Base-by-base conservation (phyloP, 805 yeast genomes). In the Brettanomyces bruxellensis region DNA sequence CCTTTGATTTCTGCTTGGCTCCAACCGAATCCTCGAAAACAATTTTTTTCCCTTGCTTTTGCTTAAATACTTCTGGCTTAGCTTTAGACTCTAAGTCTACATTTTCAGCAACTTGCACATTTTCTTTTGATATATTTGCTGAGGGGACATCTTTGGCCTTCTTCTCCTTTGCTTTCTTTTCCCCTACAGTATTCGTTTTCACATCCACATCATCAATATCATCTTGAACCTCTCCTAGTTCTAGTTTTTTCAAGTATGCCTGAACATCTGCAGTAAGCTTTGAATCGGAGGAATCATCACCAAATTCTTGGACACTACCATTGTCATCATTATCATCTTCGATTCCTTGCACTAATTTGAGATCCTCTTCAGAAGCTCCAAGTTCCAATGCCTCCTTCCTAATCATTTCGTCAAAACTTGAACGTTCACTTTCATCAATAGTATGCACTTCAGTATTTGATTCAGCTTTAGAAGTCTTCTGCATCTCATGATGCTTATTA, bases 341-440 rank as follows among this genome's bases (percentile, higher is more conserved):
- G 3, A 83, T 54, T 13, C 73, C 84, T 34, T 73, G 72, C 11
- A 90, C 54, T 44, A 89, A 64, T 40, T 76, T 73, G 41, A 90
- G 60, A 61, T 89, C 97, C 23, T 81, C 90, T 54, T 86, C 93
- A 13, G 87, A 74, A 22, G 96, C 98, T 34, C 97, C 96, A 28
- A 90, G 66, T 23, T 81, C 81, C 12, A 81, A 61, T 3, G 95
- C 95, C 66, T 84, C 95, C 49, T 80, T 77, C 54, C 84, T 79
- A 43, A 86, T 61, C 9, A 40, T 30, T 18, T 43, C 41, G 4
- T 34, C 6, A n/a, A 5, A 12, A n/a, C 25, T 25, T 18, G 35
- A 37, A 7, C 23, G 22, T 22, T 34, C 38, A 24, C 43, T 38
- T 25, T 38, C 25, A 23, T 14, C 22, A 28, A 5, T 49, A 53